Base-by-base conservation (phyloP, 1,139 yeast genomes). In the Keqinozyma sinolaborantium region DNA sequence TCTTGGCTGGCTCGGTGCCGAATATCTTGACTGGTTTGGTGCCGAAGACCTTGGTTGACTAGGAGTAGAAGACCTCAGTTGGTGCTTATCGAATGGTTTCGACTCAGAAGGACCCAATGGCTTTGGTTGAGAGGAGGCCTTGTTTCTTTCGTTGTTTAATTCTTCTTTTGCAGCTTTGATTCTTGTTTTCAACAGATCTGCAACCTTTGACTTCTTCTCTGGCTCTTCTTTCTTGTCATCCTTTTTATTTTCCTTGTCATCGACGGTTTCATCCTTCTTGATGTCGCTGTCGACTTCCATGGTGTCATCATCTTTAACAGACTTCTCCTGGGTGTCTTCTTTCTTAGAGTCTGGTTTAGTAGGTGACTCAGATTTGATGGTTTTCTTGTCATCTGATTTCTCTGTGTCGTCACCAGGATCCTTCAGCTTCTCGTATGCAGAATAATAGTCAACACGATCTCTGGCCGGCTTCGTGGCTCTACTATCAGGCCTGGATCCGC, bases 381-480 rank as follows among this genome's bases (percentile, higher is more conserved):
- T 34, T 23, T 39, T 36, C 26, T 30, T 29, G 10, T 12, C 21
- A 23, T 24, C 33, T 8, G 30, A 25, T 14, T 32, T 33, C n/a
- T 29, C 33, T 15, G 33, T 29, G 12, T 30, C 24, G 11, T 29
- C 33, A 23, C 34, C 28, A 16, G 36, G 23, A 12, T 33, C 28
- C 23, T 35, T 24, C 28, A 35, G 29, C 29, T 34, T 24, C 9
- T 47, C 53, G 40, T 48, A 51, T 24, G 49, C 55, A 4, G 68
- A 55, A 37, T 66, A 66, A 35, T 55, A 53, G 32, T 60, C 66
- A 38, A 57, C 57, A 9, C 55, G 46, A n/a, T 50, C 49, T 28
- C 43, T 43, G 6, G 51, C 33, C n/a, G 46, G 34, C 5, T 42
- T 43, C 9, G 39, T 28, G 8, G 41, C 46, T 30, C 66, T 47